These are phyloP conservation scores for Vanrija pseudolonga DNA, from an alignment of 1,284 basidiomycete species.

Conservation along the genomic window DNA sequence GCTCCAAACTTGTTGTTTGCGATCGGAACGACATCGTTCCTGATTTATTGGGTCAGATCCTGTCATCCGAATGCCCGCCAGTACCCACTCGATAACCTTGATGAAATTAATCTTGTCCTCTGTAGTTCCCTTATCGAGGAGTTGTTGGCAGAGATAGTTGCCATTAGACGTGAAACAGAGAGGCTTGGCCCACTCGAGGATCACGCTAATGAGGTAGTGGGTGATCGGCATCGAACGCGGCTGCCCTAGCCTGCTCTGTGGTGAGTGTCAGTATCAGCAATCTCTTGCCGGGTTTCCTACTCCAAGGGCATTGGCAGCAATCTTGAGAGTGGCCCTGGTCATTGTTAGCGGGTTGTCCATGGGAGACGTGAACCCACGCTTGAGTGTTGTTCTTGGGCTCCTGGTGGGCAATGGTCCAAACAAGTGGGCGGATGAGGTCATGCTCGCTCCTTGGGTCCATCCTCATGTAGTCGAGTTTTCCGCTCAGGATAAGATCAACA, in stretches of 20 bases:
- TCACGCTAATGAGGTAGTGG: conserved; percentile 24
- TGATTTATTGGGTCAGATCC: conserved; percentile 7
- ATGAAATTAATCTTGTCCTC: conserved; percentile 40
- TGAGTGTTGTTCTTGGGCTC: conserved; percentile 32
- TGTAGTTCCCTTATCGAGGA: conserved; percentile 34
- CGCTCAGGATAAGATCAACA: conserved; percentile 17
- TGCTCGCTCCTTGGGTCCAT: conserved; percentile 17
- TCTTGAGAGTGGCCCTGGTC: conserved; percentile 31
- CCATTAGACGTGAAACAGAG: conserved; percentile 46
- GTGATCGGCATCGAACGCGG: conserved; percentile 7
- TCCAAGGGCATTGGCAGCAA: conserved; percentile 34
- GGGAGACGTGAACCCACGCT: conserved; percentile 20
- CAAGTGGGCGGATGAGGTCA: conserved; percentile 28
- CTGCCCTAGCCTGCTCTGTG: conserved; percentile 10
- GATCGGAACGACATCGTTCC: conserved; percentile 38
- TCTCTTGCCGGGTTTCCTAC: conserved; percentile 6
- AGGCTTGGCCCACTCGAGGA: conserved; percentile 35
- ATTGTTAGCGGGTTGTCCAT: neutral
- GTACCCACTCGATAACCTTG: conserved; percentile 31
- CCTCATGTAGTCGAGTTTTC: conserved; percentile 16
- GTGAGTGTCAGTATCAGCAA: neutral
- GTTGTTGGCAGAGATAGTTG: conserved; percentile 45
- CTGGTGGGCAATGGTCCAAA: conserved; percentile 39
- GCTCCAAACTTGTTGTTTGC: conserved; percentile 46
- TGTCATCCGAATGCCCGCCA: neutral